phyloP scores from a whole-genome alignment of 2,329 filamentous ascomycete species.

The Diaporthe longicolla region DNA sequence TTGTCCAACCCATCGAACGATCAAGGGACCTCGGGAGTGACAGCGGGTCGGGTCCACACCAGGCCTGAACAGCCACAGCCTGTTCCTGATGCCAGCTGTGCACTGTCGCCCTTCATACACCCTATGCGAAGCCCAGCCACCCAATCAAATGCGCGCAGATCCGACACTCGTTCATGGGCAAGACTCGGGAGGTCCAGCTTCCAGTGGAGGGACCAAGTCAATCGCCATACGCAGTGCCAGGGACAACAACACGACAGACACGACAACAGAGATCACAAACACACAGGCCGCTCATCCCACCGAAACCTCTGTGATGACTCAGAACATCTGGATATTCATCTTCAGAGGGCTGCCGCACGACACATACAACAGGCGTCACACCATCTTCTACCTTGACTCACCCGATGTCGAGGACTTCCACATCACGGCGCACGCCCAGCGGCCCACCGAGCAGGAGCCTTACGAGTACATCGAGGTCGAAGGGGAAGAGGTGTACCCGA shows the following conservation, averaged over 20 bases:
- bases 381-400: slow-evolving; percentile 25
- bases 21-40: too few species aligned
- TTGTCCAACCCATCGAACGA: too few species aligned
- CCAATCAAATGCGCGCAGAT: slow-evolving; percentile 3
- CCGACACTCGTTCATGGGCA: background rate
- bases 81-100: background rate
- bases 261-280: background rate
- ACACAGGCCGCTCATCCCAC: background rate
- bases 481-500: background rate
- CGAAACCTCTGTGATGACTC: background rate
- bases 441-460: background rate
- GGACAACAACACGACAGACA: background rate
- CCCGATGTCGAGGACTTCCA: slow-evolving; percentile 19
- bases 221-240: background rate
- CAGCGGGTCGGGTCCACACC: background rate
- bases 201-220: background rate
- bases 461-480: background rate
- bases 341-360: background rate
- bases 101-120: too few species aligned
- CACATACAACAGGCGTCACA: slow-evolving; percentile 13
- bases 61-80: background rate
- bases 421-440: slow-evolving; percentile 24
- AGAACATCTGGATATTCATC: slow-evolving; percentile 15
- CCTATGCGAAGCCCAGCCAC: background rate
- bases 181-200: background rate